Evolutionary conservation across 768 basidiomycete species (phyloP), one percentile per base, ranked within the genome.

Genomic region (Suillus placidus): DNA sequence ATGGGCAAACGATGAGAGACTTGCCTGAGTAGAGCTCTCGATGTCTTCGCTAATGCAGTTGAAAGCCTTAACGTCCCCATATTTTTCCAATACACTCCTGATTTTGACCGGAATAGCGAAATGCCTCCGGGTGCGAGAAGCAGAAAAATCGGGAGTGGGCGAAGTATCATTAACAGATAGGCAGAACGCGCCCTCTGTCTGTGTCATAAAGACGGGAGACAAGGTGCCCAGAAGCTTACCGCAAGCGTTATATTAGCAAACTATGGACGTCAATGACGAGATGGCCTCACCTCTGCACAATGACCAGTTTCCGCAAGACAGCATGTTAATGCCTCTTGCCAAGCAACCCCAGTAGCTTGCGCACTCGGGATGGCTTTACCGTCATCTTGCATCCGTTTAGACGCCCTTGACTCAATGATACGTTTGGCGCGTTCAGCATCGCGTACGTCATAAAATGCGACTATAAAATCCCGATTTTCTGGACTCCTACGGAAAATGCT

Each of bases 401-500:
- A 68, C 42, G 66, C 35, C 30, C 70, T 70, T 6, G 61, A 45
- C 12, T 79, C 78, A 51, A 87, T 76, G n/a, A 82, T 68, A 13
- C 69, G 71, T 58, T 82, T 81, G 35, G 85, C 85, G 7, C 79
- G 80, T 47, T 78, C 78, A 3, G 88, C 84, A 58, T 87, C 78
- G 60, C 88, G 83, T 52, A 83, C 73, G 68, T 91, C 88, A 74
- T 83, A 85, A 68, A 90, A 90, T 8, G 87, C 84, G 66, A 89
- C 79, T 54, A 90, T 77, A 51, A 85, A 76, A 8, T 88, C 88
- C 43, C 84, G 79, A 12, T 80, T 79, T 58, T 80, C 78, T 60
- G 84, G 84, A 67, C 82, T 82, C 40, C 83, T 82, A 42, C 82
- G 81, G 68, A 85, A 85, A 60, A 90, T 82, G 10, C 86, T 87